phyloP scores from a whole-genome alignment of 306 rosid species.

The Vigna angularis region DNA sequence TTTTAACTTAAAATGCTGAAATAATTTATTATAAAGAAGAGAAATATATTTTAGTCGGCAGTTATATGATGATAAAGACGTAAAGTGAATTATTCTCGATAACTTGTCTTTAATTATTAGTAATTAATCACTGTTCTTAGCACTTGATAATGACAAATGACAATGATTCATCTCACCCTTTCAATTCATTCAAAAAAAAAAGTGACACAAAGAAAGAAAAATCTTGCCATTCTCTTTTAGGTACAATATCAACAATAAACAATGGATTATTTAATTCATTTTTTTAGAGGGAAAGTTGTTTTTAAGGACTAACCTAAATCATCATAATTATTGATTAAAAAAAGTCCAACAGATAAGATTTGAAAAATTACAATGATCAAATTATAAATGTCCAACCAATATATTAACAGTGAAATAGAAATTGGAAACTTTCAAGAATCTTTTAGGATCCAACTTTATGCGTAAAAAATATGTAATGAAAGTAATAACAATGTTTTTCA shows the following conservation, averaged over 20 bases:
- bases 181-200: constrained; percentile 8
- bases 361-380: too few relatives aligned
- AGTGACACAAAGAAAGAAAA: not conserved
- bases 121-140: constrained; percentile 6
- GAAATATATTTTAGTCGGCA: not conserved
- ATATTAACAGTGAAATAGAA: too few relatives aligned
- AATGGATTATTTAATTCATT: not conserved
- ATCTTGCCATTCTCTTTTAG: constrained; percentile 7
- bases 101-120: not conserved
- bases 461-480: too few relatives aligned
- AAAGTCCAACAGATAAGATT: too few relatives aligned
- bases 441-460: too few relatives aligned
- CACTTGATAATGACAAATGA: not conserved
- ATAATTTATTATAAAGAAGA: too few relatives aligned
- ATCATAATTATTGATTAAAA: too few relatives aligned
- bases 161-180: not conserved
- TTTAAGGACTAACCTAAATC: too few relatives aligned
- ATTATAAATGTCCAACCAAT: too few relatives aligned
- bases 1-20: too few relatives aligned
- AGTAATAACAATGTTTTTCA: too few relatives aligned
- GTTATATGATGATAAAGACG: constrained; percentile 8
- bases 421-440: too few relatives aligned
- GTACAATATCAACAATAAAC: not conserved
- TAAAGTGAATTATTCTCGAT: constrained; percentile 28
- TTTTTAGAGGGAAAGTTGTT: not conserved